phyloP scores from a whole-genome alignment of 2,329 filamentous ascomycete species.

The Fusarium ambrosium region DNA sequence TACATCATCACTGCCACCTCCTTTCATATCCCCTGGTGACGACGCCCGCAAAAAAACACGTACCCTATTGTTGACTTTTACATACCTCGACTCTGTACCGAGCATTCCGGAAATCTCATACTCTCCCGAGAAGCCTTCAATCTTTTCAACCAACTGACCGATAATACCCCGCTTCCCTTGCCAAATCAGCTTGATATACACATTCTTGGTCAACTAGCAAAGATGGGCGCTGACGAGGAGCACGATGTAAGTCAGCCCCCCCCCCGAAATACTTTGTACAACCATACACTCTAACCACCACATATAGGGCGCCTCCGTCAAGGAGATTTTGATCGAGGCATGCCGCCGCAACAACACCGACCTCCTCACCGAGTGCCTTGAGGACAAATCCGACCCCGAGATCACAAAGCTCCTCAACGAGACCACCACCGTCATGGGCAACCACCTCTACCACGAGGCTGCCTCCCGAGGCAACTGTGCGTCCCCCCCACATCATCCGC shows the following conservation, averaged over 20 bases:
- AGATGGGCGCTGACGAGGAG: slow-evolving; percentile 51
- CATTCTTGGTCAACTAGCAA: slow-evolving; percentile 6
- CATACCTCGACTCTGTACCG: neutral
- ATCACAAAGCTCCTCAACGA: slow-evolving; percentile 86
- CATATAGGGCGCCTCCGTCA: slow-evolving; percentile 81
- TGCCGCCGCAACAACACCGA: slow-evolving; percentile 94
- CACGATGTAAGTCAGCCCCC: slow-evolving; percentile 50
- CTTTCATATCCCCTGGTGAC: slow-evolving; percentile 8
- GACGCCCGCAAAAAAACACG: neutral
- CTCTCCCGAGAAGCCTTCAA: neutral
- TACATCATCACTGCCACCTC: slow-evolving; percentile 33
- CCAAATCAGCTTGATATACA: slow-evolving; percentile 13
- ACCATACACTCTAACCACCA: neutral
- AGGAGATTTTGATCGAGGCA: slow-evolving; percentile 91
- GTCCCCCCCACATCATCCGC: slow-evolving; percentile 50
- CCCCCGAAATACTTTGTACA: neutral
- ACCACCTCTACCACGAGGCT: slow-evolving; percentile 90
- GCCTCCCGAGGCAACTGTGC: slow-evolving; percentile 87
- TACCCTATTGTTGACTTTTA: neutral
- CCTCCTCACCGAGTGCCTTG: slow-evolving; percentile 81
- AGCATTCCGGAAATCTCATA: neutral
- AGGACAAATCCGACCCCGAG: slow-evolving; percentile 71
- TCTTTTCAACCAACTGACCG: slow-evolving; percentile 8
- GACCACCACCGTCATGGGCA: slow-evolving; percentile 87
- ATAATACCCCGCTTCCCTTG: slow-evolving; percentile 33